Percentiles rank a stretch among this genome's conserved stretches.
phyloP scores from a whole-genome alignment of 352 stramenopile species.

The Phytophthora idaei region DNA sequence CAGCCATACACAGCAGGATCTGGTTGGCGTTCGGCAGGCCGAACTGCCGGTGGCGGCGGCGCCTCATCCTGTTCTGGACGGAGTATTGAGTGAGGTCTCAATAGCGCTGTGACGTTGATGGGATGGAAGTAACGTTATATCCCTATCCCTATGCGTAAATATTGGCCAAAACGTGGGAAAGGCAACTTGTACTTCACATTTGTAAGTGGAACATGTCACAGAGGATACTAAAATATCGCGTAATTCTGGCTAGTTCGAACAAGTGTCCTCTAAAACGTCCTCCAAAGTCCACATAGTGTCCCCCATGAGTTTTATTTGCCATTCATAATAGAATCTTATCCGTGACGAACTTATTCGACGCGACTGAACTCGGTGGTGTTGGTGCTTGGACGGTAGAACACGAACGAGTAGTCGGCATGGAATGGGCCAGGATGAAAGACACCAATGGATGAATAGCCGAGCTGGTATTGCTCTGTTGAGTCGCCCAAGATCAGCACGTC shows the following conservation, averaged over 20 bases:
- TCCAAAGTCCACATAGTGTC: background rate
- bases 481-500: slow-evolving; percentile 89
- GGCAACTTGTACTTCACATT: slow-evolving; percentile 1
- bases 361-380: slow-evolving; percentile 87
- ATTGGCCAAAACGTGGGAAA: slow-evolving; percentile 9
- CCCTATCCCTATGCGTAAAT: slow-evolving; percentile 9
- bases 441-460: slow-evolving; percentile 80
- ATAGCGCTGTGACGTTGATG: slow-evolving; percentile 21
- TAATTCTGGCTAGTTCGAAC: slow-evolving; percentile 21
- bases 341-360: slow-evolving; percentile 53
- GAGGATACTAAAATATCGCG: slow-evolving; percentile 11
- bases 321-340: background rate
- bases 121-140: slow-evolving; percentile 2
- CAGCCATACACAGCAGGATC: slow-evolving; percentile 68
- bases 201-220: slow-evolving; percentile 27
- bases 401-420: slow-evolving; percentile 87
- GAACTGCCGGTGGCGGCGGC: slow-evolving; percentile 67
- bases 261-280: slow-evolving; percentile 5
- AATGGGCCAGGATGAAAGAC: slow-evolving; percentile 86
- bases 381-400: slow-evolving; percentile 84
- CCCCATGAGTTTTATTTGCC: background rate
- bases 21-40: slow-evolving; percentile 87
- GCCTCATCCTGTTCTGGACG: slow-evolving; percentile 34
- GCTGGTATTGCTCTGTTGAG: slow-evolving; percentile 82
- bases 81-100: slow-evolving; percentile 11